These are phyloP conservation scores for Cardamine resedifolia DNA, from an alignment of 345 rosid species.

Conservation along the genomic window DNA sequence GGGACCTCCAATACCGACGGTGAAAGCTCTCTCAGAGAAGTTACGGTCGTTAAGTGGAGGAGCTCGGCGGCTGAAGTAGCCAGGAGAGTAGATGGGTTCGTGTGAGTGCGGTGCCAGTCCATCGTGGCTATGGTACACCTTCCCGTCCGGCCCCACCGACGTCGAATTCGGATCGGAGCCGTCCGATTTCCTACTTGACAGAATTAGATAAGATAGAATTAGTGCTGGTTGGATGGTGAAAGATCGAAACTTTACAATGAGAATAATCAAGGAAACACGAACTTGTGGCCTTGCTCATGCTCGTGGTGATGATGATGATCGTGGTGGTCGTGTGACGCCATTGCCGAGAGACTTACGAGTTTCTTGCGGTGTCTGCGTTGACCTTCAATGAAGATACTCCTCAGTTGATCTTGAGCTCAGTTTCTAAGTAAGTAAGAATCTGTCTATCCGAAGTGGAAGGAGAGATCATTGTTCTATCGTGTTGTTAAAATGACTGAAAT, in stretches of 20 bases:
- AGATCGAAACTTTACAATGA: slow-evolving; percentile 1
- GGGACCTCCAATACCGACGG: slow-evolving; percentile 95
- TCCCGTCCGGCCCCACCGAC: slow-evolving; percentile 80
- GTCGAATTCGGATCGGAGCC: slow-evolving; percentile 37
- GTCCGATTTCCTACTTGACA: slow-evolving; percentile 35
- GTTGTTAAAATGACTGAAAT: neutral
- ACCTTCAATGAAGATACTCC: slow-evolving; percentile 1
- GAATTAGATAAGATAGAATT: neutral
- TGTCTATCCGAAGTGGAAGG: neutral
- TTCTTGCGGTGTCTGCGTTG: slow-evolving; percentile 5
- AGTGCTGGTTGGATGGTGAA: neutral
- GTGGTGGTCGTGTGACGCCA: slow-evolving; percentile 28
- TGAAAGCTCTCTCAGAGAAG: slow-evolving; percentile 90
- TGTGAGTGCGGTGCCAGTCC: slow-evolving; percentile 98
- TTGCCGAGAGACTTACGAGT: neutral
- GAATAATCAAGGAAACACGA: neutral
- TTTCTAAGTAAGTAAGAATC: neutral
- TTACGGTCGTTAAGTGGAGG: slow-evolving; percentile 67
- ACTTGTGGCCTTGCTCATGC: slow-evolving; percentile 20
- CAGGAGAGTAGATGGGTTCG: slow-evolving; percentile 97
- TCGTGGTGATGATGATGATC: slow-evolving; percentile 23
- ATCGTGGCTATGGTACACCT: slow-evolving; percentile 89
- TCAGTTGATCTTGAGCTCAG: neutral
- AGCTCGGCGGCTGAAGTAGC: slow-evolving; percentile 88
- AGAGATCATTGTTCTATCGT: neutral